A percentile compares a stretch with the other conserved stretches of the same genome.
These are phyloP conservation scores for Parastagonospora avenae DNA, from an alignment of 2,329 filamentous ascomycete species.

Conservation along the genomic window DNA sequence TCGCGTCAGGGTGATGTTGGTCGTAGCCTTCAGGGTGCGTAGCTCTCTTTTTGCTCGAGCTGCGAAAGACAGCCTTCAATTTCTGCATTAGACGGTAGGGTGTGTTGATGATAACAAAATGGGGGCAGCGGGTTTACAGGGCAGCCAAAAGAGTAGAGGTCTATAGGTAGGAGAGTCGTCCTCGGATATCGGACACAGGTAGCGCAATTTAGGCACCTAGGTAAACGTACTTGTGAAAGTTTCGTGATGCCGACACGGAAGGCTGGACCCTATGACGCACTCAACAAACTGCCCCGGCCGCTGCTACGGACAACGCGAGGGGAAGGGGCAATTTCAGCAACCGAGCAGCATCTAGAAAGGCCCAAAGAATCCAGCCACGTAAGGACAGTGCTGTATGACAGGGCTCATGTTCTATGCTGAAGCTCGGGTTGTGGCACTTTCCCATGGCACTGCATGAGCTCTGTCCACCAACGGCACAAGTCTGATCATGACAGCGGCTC, in stretches of 20 bases:
- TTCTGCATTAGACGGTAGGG: slow-evolving; percentile 17
- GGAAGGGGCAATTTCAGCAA: not conserved
- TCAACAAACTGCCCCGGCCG: not conserved
- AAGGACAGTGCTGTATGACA: not conserved
- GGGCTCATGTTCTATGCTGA: not conserved
- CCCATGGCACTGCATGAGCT: not conserved
- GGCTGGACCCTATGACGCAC: slow-evolving; percentile 14
- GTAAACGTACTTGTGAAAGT: not conserved
- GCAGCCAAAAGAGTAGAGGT: not conserved
- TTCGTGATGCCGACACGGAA: slow-evolving; percentile 3
- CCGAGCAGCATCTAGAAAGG: not conserved
- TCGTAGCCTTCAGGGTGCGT: slow-evolving; percentile 10
- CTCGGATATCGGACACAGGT: not conserved
- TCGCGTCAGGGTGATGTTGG: slow-evolving; percentile 1
- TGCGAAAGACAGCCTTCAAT: slow-evolving; percentile 21
- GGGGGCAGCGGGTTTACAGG: not conserved
- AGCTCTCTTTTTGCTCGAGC: slow-evolving; percentile 13
- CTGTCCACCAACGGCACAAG: no score
- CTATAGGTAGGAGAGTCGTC: not conserved
- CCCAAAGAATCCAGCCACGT: not conserved
- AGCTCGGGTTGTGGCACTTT: not conserved
- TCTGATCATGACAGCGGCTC: no score
- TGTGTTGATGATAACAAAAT: not conserved
- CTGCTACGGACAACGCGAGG: not conserved
- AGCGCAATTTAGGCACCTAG: not conserved